Percentiles rank a stretch among this genome's conserved stretches.
Evolutionary conservation across 371 early-diverging fungal species (phyloP).

Genomic region (Capniomyces stellatus): DNA sequence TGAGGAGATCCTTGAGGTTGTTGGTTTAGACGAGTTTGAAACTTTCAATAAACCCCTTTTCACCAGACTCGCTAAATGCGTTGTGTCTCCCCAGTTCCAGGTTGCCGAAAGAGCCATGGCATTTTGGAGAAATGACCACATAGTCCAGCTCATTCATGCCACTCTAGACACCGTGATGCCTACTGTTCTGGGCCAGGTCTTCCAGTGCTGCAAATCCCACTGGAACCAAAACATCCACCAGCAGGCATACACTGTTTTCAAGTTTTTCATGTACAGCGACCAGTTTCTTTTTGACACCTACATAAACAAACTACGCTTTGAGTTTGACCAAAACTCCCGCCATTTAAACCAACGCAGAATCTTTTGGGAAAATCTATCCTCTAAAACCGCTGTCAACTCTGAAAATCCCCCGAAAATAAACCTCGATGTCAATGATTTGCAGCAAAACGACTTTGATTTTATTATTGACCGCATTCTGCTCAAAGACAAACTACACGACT

Average conservation of each 20-base stretch:
- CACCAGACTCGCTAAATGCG: constrained; percentile 71
- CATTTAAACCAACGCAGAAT: neutral
- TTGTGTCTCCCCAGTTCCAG: constrained; percentile 92
- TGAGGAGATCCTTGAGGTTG: constrained; percentile 88
- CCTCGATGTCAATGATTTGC: no score
- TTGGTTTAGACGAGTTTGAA: constrained; percentile 69
- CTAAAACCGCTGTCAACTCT: no score
- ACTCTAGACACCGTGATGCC: constrained; percentile 76
- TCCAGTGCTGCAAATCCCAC: constrained; percentile 76
- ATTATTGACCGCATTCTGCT: neutral
- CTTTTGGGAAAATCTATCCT: neutral
- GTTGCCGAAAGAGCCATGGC: constrained; percentile 89
- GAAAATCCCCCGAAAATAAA: no score
- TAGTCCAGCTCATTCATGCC: constrained; percentile 80
- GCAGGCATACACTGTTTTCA: constrained; percentile 79
- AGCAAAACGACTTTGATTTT: neutral
- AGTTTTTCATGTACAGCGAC: constrained; percentile 78
- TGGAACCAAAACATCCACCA: constrained; percentile 95
- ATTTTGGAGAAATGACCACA: constrained; percentile 94
- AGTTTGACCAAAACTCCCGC: constrained; percentile 11
- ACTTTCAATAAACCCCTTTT: constrained; percentile 77
- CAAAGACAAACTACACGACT: neutral
- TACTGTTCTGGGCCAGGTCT: constrained; percentile 79
- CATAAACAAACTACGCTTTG: constrained; percentile 14
- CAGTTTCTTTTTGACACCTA: constrained; percentile 67